A percentile compares a stretch with the other conserved stretches of the same genome.
These are phyloP conservation scores for Podila verticillata DNA, from an alignment of 192 early-diverging fungal species.

Conservation along the genomic window DNA sequence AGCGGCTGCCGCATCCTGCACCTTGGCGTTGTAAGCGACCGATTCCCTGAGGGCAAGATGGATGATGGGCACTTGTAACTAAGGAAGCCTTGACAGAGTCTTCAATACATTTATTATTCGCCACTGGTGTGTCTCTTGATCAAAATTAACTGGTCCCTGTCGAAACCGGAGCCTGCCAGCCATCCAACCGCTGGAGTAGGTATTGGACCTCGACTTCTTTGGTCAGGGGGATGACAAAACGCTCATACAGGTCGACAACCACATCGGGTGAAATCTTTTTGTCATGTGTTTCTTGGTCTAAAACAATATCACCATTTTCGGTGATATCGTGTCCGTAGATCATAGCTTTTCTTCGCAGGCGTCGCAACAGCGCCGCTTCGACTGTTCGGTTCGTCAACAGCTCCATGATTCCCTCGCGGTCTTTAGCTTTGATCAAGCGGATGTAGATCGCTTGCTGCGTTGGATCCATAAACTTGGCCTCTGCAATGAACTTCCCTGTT, in stretches of 20 bases:
- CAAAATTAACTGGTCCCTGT: too few species aligned
- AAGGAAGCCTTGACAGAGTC: too few species aligned
- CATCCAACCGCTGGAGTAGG: slow-evolving; percentile 66
- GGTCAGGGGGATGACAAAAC: slow-evolving; percentile 96
- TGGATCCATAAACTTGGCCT: slow-evolving; percentile 94
- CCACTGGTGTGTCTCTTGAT: neutral
- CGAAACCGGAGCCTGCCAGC: neutral
- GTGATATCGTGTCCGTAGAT: slow-evolving; percentile 94
- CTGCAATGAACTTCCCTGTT: slow-evolving; percentile 94
- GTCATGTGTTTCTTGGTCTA: slow-evolving; percentile 12
- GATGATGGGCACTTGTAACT: slow-evolving; percentile 68
- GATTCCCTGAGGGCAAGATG: slow-evolving; percentile 59
- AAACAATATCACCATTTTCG: slow-evolving; percentile 53
- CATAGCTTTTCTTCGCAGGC: slow-evolving; percentile 88
- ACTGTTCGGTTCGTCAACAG: slow-evolving; percentile 90
- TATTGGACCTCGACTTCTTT: slow-evolving; percentile 98
- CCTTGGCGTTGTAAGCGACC: slow-evolving; percentile 76
- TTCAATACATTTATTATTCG: neutral
- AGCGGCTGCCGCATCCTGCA: slow-evolving; percentile 89
- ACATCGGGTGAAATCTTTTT: slow-evolving; percentile 80
- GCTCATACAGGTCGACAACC: slow-evolving; percentile 91
- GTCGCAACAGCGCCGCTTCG: slow-evolving; percentile 82
- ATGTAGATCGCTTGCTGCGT: slow-evolving; percentile 81
- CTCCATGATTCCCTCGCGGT: slow-evolving; percentile 81
- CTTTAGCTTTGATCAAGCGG: slow-evolving; percentile 71